phyloP scores from a whole-genome alignment of 306 rosid species.

The Cyclanthera cordifolia region DNA sequence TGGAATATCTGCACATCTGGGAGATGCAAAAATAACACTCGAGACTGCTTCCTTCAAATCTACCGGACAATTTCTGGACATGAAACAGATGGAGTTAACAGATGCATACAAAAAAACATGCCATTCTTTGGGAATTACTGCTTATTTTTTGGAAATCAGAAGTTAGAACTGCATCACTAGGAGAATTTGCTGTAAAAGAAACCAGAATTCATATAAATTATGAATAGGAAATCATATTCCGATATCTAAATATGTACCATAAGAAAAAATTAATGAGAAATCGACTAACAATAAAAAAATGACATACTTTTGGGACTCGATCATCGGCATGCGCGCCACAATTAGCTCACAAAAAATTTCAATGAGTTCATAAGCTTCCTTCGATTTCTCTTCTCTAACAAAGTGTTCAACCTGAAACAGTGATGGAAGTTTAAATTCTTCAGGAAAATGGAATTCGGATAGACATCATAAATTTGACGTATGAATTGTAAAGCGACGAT shows the following conservation, averaged over 20 bases:
- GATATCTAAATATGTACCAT: neutral
- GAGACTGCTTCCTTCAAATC: conserved; percentile 93
- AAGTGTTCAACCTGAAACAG: conserved; percentile 83
- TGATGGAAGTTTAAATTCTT: conserved; percentile 10
- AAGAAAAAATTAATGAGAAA: neutral
- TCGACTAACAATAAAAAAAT: neutral
- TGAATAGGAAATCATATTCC: neutral
- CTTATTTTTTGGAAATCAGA: too few relatives aligned
- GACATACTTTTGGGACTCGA: conserved; percentile 91
- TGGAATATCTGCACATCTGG: conserved; percentile 79
- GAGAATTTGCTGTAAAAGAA: neutral
- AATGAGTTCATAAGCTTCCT: conserved; percentile 75
- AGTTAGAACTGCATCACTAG: neutral
- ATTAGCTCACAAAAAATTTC: conserved; percentile 87
- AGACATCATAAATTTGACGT: too few relatives aligned
- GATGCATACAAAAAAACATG: conserved; percentile 14
- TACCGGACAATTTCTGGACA: conserved; percentile 66
- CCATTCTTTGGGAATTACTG: too few relatives aligned
- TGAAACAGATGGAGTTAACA: neutral
- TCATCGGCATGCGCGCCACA: conserved; percentile 69
- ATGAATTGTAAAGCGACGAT: too few relatives aligned
- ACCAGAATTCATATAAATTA: neutral
- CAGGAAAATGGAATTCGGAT: neutral
- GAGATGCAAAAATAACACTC: conserved; percentile 77
- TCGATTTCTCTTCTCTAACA: conserved; percentile 77